Evolutionary conservation across 108 stramenopile genomes (phyloP).

Genomic region (Seminavis robusta): DNA sequence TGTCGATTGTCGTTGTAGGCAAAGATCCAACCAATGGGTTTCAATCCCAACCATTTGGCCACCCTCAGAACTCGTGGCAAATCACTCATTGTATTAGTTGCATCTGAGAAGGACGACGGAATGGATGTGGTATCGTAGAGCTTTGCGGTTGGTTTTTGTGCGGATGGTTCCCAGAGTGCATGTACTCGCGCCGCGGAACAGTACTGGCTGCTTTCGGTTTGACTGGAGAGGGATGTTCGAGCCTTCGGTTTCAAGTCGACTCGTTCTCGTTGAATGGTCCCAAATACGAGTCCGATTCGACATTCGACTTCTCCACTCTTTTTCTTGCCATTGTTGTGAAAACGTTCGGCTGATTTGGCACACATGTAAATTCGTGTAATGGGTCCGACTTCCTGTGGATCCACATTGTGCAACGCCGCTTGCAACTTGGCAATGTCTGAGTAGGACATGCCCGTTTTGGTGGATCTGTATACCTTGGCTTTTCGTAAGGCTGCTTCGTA

Average conservation of each 20-base stretch:
- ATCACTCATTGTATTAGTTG: no score
- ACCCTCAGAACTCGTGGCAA: slow-evolving; percentile 35
- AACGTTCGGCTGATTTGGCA: slow-evolving; percentile 61
- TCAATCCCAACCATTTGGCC: slow-evolving; percentile 57
- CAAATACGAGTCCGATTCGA: slow-evolving; percentile 68
- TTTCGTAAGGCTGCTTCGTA: slow-evolving; percentile 42
- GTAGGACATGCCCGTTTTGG: slow-evolving; percentile 47
- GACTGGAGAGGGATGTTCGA: slow-evolving; percentile 67
- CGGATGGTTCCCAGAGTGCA: slow-evolving; percentile 72
- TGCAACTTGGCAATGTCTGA: slow-evolving; percentile 58
- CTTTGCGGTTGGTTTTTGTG: slow-evolving; percentile 3
- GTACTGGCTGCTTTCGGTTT: slow-evolving; percentile 50
- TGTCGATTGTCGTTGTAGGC: slow-evolving; percentile 60
- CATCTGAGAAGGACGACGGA: slow-evolving; percentile 17
- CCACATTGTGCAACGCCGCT: slow-evolving; percentile 63
- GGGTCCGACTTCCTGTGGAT: slow-evolving; percentile 65
- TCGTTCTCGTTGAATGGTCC: slow-evolving; percentile 70
- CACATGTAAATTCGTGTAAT: slow-evolving; percentile 78
- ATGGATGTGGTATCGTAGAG: neutral
- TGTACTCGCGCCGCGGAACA: slow-evolving; percentile 85
- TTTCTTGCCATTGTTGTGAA: slow-evolving; percentile 52
- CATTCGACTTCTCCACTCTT: slow-evolving; percentile 23
- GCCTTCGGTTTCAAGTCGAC: slow-evolving; percentile 47
- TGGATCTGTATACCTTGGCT: slow-evolving; percentile 36
- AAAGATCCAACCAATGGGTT: slow-evolving; percentile 85